Percentiles rank a stretch among this genome's conserved stretches.
phyloP scores from a whole-genome alignment of 768 basidiomycete species.

The Mycena epipterygia region DNA sequence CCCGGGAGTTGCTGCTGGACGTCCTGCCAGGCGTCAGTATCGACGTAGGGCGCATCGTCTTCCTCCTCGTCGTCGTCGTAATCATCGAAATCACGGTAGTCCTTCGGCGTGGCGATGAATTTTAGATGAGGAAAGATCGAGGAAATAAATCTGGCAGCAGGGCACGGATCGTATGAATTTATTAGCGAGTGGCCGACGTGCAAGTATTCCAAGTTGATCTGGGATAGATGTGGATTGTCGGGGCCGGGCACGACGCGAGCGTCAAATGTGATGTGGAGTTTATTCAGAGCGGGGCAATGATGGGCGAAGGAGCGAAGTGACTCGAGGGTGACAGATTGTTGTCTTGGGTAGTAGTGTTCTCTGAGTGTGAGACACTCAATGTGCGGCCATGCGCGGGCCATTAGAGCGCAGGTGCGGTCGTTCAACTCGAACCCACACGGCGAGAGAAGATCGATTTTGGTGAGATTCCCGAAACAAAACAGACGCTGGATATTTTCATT shows the following conservation, averaged over 20 bases:
- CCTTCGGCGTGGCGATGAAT: too few species aligned
- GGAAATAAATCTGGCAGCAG: too few species aligned
- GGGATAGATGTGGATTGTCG: neutral
- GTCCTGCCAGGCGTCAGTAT: too few species aligned
- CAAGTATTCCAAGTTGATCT: neutral
- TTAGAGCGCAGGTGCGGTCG: neutral
- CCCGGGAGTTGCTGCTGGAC: too few species aligned
- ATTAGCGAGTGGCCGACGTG: neutral
- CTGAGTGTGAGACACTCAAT: neutral
- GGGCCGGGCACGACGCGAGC: neutral
- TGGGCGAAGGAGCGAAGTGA: neutral
- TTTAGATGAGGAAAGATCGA: too few species aligned
- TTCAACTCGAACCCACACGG: neutral
- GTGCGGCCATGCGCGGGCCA: conserved; percentile 9
- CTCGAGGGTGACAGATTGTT: neutral
- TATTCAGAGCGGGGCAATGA: neutral
- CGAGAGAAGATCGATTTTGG: neutral
- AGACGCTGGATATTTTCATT: neutral
- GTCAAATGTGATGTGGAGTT: neutral
- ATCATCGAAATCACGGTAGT: too few species aligned
- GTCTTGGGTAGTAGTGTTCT: neutral
- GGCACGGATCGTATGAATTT: too few species aligned
- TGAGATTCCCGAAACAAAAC: neutral
- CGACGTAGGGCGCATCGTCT: too few species aligned
- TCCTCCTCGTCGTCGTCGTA: too few species aligned